Evolutionary conservation across 306 rosid genomes (phyloP), one percentile per base, ranked within the genome.

Genomic region (Lablab purpureus): DNA sequence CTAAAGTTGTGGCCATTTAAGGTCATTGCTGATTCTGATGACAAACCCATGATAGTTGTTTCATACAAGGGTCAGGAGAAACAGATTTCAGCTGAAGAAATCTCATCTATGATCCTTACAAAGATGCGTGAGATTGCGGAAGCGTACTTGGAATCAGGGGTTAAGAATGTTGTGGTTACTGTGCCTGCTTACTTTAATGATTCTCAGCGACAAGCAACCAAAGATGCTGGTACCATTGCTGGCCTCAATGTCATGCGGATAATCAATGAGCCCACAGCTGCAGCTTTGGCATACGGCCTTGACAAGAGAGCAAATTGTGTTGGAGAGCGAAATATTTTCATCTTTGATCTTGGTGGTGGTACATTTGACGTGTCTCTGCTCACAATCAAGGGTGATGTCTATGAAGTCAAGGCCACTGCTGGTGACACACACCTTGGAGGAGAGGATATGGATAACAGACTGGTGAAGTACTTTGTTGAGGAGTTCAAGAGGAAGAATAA

Each of bases 71-170:
- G 84, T 10, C 74, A 80, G 28, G 90, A 88, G n/a, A 88, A 78
- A 37, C 81, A 66, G 0, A 64, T 90, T 15, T 5, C 78, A 4
- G 85, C 88, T 0, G 87, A 88, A 46, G 94, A 90, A 69, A 75
- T 90, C 50, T 90, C 94, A 34, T 90, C 94, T 13, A 90, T 90
- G 88, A 55, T 90, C 6, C 79, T 90, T 1, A 69, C 49, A 0
- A 86, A 90, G 79, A 87, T 90, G 90, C 82, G 83, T 1, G 90
- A 90, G 80, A 82, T 84, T 49, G 91, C 90, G 0, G 90, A 90
- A 82, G 62, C 40, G 0, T 41, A 41, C 11, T 13, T 81, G 73
- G 80, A 46, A 19, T n/a, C 56, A 23, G 1, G 77, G 0, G 81
- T 88, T 1, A 84, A 82, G 66, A 86, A 90, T 45, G 91, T 89